Percentiles rank a stretch among this genome's conserved stretches.
These are phyloP conservation scores for Melaleuca quinquenervia DNA, from an alignment of 345 rosid species.

Conservation along the genomic window DNA sequence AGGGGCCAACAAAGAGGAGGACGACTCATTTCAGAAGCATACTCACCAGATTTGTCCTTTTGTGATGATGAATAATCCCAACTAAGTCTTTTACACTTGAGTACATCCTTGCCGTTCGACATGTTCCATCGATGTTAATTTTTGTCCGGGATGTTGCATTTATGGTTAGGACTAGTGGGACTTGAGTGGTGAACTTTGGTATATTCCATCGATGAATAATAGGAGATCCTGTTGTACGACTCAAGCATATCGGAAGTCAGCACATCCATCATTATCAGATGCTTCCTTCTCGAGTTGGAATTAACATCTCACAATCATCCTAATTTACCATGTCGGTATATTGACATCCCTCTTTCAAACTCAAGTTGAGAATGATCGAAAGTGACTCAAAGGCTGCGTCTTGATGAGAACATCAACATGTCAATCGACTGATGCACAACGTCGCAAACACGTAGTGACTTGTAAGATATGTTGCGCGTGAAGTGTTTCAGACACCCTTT, in stretches of 20 bases:
- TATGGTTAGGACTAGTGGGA: neutral
- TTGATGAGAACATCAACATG: neutral
- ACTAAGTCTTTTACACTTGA: neutral
- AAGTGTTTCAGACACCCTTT: neutral
- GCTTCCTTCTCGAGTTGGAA: neutral
- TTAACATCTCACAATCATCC: neutral
- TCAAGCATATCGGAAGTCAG: neutral
- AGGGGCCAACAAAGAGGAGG: neutral
- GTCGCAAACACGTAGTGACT: neutral
- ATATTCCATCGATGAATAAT: neutral
- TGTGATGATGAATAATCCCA: neutral
- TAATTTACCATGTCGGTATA: neutral
- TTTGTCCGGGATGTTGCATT: neutral
- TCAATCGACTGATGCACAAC: neutral
- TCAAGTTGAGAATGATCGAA: neutral
- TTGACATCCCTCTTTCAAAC: neutral
- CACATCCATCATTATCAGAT: neutral
- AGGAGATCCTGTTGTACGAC: neutral
- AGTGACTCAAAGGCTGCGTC: neutral
- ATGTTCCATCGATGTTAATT: neutral
- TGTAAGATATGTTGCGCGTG: rapidly evolving
- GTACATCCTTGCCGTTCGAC: neutral
- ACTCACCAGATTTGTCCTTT: neutral
- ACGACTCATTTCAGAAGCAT: neutral
- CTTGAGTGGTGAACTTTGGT: neutral